A percentile compares a stretch with the other conserved stretches of the same genome.
Evolutionary conservation across 129 eudicot genomes (phyloP).

Genomic region (Flaveria sonorensis): DNA sequence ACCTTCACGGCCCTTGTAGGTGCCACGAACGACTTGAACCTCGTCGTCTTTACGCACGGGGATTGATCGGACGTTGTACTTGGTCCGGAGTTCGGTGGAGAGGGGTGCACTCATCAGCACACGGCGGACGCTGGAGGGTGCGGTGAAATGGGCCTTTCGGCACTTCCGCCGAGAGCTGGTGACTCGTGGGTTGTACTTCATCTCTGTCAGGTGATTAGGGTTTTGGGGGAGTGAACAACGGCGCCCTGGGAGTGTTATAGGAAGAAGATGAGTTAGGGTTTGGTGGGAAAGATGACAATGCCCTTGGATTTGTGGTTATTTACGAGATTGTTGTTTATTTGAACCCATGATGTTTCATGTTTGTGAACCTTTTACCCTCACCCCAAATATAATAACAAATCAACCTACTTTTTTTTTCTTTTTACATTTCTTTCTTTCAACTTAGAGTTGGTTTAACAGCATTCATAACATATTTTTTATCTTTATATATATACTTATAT

Average conservation of each 20-base stretch:
- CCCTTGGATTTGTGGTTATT: background rate
- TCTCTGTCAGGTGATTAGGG: slow-evolving; percentile 14
- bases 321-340: background rate
- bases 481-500: too few relatives aligned
- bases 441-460: too few relatives aligned
- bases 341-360: background rate
- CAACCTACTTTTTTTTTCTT: too few relatives aligned
- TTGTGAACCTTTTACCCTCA: background rate
- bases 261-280: slow-evolving; percentile 18
- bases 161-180: slow-evolving; percentile 48
- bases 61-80: slow-evolving; percentile 49
- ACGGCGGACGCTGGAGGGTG: slow-evolving; percentile 48
- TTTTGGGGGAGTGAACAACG: slow-evolving; percentile 17
- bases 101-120: slow-evolving; percentile 48
- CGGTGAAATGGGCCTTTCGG: slow-evolving; percentile 51
- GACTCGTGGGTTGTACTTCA: slow-evolving; percentile 52
- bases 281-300: background rate
- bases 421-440: too few relatives aligned
- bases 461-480: too few relatives aligned
- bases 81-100: slow-evolving; percentile 42
- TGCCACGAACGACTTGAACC: slow-evolving; percentile 47
- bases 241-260: slow-evolving; percentile 20
- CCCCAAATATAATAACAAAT: too few relatives aligned
- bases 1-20: slow-evolving; percentile 58
- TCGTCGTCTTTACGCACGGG: slow-evolving; percentile 52